A percentile compares a stretch with the other conserved stretches of the same genome.
These are phyloP conservation scores for Yamadazyma siamensis DNA, from an alignment of 1,139 yeast species.

Conservation along the genomic window DNA sequence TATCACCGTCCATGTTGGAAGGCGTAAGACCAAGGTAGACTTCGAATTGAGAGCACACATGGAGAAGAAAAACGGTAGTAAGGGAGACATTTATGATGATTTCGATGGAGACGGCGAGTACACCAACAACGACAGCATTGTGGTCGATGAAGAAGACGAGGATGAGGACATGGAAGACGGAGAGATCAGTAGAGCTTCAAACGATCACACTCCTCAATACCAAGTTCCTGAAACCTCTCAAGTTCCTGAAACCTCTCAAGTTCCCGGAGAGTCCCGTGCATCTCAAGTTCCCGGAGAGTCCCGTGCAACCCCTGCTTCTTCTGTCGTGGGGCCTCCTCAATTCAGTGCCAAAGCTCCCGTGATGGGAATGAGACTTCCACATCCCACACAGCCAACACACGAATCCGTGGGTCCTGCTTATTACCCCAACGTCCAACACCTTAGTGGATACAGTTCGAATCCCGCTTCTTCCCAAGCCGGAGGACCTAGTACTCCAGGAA, in stretches of 20 bases:
- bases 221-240: neutral
- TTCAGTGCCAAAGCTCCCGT: no score
- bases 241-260: neutral
- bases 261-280: no score
- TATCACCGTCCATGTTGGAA: constrained; percentile 46
- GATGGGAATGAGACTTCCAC: no score
- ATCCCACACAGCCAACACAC: neutral
- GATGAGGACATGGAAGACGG: constrained; percentile 13
- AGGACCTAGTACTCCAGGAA: no score
- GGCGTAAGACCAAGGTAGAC: constrained; percentile 48
- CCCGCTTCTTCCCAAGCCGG: no score
- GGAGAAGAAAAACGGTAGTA: constrained; percentile 33
- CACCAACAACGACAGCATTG: constrained; percentile 1
- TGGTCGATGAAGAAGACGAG: constrained; percentile 10
- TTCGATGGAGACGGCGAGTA: constrained; percentile 8
- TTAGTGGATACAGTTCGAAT: no score
- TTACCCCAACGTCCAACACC: neutral
- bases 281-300: neutral
- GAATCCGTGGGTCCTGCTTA: no score
- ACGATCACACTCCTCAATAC: neutral
- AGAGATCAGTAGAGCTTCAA: no score
- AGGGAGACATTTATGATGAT: constrained; percentile 15
- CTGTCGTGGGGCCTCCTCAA: no score
- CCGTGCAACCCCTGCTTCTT: no score
- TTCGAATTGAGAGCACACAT: constrained; percentile 47